Percentiles rank a stretch among this genome's conserved stretches.
Evolutionary conservation across 345 rosid species (phyloP).

Genomic region (Brassica napus): Da-Ae NC_063440.1:19241001-19241500

Average conservation of each 20-base stretch:
- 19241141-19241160: neutral
- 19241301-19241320: slow-evolving; percentile 27
- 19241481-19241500: slow-evolving; percentile 44
- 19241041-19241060: no score
- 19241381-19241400: slow-evolving; percentile 34
- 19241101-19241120: no score
- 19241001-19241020: no score
- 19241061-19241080: no score
- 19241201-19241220: slow-evolving; percentile 88
- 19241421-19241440: slow-evolving; percentile 39
- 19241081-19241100: no score
- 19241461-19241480: slow-evolving; percentile 86
- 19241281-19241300: slow-evolving; percentile 31
- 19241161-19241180: slow-evolving; percentile 31
- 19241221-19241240: slow-evolving; percentile 60
- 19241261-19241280: slow-evolving; percentile 36
- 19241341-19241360: slow-evolving; percentile 31
- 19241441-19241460: slow-evolving; percentile 64
- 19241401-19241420: slow-evolving; percentile 38
- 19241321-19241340: slow-evolving; percentile 28
- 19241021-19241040: no score
- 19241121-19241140: neutral
- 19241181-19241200: slow-evolving; percentile 97
- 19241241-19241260: slow-evolving; percentile 48
- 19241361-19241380: slow-evolving; percentile 26